phyloP scores from a whole-genome alignment of 2,329 filamentous ascomycete genomes.

The Trichophyton mentagrophytes region DNA sequence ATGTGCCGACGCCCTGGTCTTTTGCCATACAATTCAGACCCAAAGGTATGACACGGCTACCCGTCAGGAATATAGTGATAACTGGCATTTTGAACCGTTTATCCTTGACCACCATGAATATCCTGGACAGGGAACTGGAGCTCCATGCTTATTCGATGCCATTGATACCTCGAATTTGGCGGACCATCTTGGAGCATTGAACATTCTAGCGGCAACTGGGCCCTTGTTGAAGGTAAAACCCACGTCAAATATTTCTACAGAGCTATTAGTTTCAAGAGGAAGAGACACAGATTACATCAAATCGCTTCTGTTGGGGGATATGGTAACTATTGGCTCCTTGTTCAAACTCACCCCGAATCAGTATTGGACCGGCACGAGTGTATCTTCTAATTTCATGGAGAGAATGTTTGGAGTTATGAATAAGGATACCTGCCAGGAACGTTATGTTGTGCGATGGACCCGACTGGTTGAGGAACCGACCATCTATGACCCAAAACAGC shows the following conservation, averaged over 20 bases:
- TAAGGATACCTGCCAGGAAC: not conserved
- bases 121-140: conserved; percentile 15
- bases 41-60: conserved; percentile 17
- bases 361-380: conserved; percentile 36
- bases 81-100: conserved; percentile 30
- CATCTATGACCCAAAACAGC: conserved; percentile 25
- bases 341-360: conserved; percentile 40
- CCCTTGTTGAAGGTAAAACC: conserved; percentile 36
- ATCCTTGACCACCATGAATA: conserved; percentile 36
- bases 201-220: conserved; percentile 34
- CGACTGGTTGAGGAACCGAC: not conserved
- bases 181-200: conserved; percentile 35
- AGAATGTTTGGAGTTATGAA: not conserved
- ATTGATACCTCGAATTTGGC: conserved; percentile 44
- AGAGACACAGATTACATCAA: conserved; percentile 25
- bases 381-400: conserved; percentile 19
- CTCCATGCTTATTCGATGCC: conserved; percentile 39
- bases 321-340: conserved; percentile 37
- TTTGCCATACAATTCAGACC: conserved; percentile 42
- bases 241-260: conserved; percentile 40
- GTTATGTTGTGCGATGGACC: conserved; percentile 6
- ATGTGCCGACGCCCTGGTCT: conserved; percentile 38
- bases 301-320: conserved; percentile 36
- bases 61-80: conserved; percentile 33
- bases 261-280: conserved; percentile 30